Percentiles rank a stretch among this genome's conserved stretches.
These are phyloP conservation scores for Phytopythium montanum DNA, from an alignment of 352 stramenopile genomes.

Conservation along the genomic window DNA sequence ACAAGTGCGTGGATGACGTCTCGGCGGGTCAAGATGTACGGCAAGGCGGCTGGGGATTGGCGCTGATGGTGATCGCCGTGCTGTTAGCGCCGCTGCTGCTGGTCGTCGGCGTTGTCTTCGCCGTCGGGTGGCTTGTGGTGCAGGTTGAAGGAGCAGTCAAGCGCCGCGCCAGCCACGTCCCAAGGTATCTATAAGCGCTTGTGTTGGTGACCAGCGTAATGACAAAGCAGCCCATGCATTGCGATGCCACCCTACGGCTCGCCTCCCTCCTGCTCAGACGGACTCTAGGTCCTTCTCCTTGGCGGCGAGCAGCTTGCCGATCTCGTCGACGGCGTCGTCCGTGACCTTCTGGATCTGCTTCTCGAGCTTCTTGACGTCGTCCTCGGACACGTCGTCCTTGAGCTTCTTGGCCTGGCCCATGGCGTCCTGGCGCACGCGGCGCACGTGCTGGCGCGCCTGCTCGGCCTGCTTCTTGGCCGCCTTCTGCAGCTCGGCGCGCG, in stretches of 20 bases:
- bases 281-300: conserved; percentile 80
- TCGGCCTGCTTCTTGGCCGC: conserved; percentile 82
- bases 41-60: not conserved
- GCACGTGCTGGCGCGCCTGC: conserved; percentile 75
- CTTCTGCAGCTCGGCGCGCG: conserved; percentile 72
- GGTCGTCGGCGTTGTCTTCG: not conserved
- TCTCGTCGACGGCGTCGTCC: conserved; percentile 63
- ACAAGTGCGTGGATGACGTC: not conserved
- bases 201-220: too few relatives aligned
- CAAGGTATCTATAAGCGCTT: conserved; percentile 1
- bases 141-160: not conserved
- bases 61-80: not conserved
- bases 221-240: too few relatives aligned
- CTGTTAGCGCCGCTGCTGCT: not conserved
- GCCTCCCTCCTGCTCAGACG: conserved; percentile 27
- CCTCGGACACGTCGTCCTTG: conserved; percentile 75
- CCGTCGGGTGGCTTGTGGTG: not conserved
- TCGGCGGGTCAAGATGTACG: not conserved
- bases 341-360: conserved; percentile 83
- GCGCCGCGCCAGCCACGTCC: not conserved
- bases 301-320: conserved; percentile 61
- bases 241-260: too few relatives aligned
- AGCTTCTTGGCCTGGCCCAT: conserved; percentile 85
- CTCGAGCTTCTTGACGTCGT: conserved; percentile 70
- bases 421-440: conserved; percentile 78